These are phyloP conservation scores for Pterulicium gracile DNA, from an alignment of 1,284 basidiomycete genomes.

Conservation along the genomic window DNA sequence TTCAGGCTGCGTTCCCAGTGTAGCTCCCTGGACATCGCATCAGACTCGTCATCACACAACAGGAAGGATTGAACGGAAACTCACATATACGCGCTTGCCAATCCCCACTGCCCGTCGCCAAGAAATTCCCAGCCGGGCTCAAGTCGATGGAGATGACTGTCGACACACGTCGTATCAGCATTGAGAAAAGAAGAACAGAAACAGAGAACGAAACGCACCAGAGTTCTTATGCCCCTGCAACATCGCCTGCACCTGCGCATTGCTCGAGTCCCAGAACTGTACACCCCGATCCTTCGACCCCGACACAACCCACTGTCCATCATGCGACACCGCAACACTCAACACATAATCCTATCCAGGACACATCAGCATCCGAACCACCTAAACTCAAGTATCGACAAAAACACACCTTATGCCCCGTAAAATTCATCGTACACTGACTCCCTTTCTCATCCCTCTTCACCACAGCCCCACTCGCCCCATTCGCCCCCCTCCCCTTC, in stretches of 20 bases:
- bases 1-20: no score
- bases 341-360: conserved; percentile 60
- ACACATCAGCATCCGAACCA: conserved; percentile 5
- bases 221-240: conserved; percentile 88
- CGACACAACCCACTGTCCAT: conserved; percentile 82
- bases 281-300: conserved; percentile 88
- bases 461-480: conserved; percentile 14
- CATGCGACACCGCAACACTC: conserved; percentile 72
- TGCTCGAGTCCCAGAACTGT: conserved; percentile 79
- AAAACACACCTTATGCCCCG: conserved; percentile 69
- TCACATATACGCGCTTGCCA: conserved; percentile 74
- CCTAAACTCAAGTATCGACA: neutral
- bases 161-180: conserved; percentile 9
- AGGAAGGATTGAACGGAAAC: conserved; percentile 14
- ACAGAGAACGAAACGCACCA: conserved; percentile 26
- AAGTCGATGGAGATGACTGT: conserved; percentile 80
- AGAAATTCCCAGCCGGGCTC: conserved; percentile 59
- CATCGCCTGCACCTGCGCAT: conserved; percentile 71
- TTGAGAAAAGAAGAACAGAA: conserved; percentile 5
- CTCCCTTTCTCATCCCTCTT: conserved; percentile 24
- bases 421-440: conserved; percentile 68
- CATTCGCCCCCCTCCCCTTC: conserved; percentile 20
- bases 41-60: neutral
- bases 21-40: conserved; percentile 1
- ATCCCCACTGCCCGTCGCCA: conserved; percentile 86